phyloP scores from a whole-genome alignment of 352 stramenopile genomes.

The Phytophthora nicotianae region DNA sequence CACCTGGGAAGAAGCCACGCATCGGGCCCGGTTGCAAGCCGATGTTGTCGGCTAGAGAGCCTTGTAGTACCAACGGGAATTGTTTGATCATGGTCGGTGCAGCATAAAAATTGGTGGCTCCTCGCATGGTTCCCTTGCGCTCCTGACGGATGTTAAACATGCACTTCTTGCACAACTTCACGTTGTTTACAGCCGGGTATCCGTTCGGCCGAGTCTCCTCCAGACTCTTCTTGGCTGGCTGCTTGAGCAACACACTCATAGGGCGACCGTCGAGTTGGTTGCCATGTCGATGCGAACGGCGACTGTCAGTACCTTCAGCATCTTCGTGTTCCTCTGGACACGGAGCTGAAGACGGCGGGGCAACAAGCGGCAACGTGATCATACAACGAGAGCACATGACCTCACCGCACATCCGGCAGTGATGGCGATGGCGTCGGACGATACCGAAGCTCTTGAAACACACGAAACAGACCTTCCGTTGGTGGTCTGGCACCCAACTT shows the following conservation, averaged over 20 bases:
- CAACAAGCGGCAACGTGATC: constrained; percentile 67
- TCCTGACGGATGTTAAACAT: constrained; percentile 70
- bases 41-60: constrained; percentile 37
- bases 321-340: constrained; percentile 24
- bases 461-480: constrained; percentile 66
- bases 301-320: constrained; percentile 4
- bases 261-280: constrained; percentile 25
- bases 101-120: constrained; percentile 53
- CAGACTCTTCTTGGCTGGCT: constrained; percentile 49
- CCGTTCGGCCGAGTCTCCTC: constrained; percentile 45
- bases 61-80: constrained; percentile 48
- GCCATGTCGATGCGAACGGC: constrained; percentile 18
- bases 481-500: constrained; percentile 64
- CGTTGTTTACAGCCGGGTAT: constrained; percentile 64
- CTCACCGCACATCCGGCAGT: constrained; percentile 81
- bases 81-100: constrained; percentile 56
- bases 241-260: constrained; percentile 38
- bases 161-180: constrained; percentile 84
- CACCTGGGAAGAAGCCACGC: constrained; percentile 40
- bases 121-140: constrained; percentile 57
- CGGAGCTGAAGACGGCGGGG: constrained; percentile 36
- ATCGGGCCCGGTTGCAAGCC: constrained; percentile 35
- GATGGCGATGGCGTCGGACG: constrained; percentile 65
- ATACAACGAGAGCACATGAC: constrained; percentile 76
- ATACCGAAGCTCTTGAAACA: constrained; percentile 77